Base-by-base conservation (phyloP, 2,329 filamentous ascomycete species). In the Alternaria triticina region DNA sequence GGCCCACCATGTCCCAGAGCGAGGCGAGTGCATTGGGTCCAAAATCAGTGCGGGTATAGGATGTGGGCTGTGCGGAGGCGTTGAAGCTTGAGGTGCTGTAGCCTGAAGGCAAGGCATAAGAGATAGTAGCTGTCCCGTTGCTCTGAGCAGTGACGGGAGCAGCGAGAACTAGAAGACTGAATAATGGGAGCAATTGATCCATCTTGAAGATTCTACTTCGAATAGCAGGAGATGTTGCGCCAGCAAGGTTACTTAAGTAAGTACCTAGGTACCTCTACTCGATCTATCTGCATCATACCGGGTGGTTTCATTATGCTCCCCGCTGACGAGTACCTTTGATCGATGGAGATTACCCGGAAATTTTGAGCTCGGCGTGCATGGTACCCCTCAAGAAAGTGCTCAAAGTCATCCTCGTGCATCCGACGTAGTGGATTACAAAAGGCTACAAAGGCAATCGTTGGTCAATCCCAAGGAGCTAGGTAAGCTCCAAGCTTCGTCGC, bases 1-100 rank as follows among this genome's bases (percentile, higher is more conserved):
- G 80, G 0, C 82, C 82, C 23, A 84, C 78, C 54, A 82, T 79
- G 57, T 83, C 78, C 82, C 82, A 84, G 10, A 84, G 74, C 43
- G 82, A 81, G 4, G 79, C 81, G 20, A 85, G 75, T 17, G 81
- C 81, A 63, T 84, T 80, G 54, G 84, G 80, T 0, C 82, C 83
- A 71, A 83, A 85, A 59, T 83, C 81, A 1, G 74, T 79, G 36
- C 83, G 82, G 5, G 73, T 79, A 45, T 81, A 74, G 11, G 82
- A 77, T 13, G 83, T 82, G 20, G 79, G 80, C 23, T 82, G 81
- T 1, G 81, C 80, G 6, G 82, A 81, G 40, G 75, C 76, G 72
- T 84, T 82, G 74, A 74, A 82, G 30, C 65, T 78, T n/a, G 74
- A 72, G 2, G 77, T 76, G 8, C 72, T 73, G 61, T 81, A 81